phyloP scores from a whole-genome alignment of 768 basidiomycete genomes.

The Mycena olivaceomarginata region DNA sequence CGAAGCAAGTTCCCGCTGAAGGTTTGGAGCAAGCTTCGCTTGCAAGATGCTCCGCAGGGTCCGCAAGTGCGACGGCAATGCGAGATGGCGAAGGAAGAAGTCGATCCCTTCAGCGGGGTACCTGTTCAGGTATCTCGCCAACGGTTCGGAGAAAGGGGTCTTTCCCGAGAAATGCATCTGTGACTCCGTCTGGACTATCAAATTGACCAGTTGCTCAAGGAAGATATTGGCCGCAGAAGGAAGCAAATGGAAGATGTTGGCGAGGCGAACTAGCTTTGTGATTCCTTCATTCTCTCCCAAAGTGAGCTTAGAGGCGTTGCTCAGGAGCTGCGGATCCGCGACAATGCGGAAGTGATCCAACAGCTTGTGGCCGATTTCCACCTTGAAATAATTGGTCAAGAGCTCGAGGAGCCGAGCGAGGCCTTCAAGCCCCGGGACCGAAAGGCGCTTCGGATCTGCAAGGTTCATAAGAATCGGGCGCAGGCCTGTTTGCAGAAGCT shows the following conservation, averaged over 20 bases:
- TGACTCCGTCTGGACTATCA: constrained; percentile 94
- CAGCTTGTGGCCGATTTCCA: constrained; percentile 98
- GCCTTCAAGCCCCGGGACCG: constrained; percentile 94
- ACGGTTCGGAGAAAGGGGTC: constrained; percentile 95
- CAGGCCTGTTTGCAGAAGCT: constrained; percentile 94
- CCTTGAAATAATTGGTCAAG: constrained; percentile 99
- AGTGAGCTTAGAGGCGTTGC: constrained; percentile 86
- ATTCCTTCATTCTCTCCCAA: constrained; percentile 93
- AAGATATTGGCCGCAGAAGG: constrained; percentile 96
- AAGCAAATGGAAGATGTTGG: constrained; percentile 97
- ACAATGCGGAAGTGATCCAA: constrained; percentile 97
- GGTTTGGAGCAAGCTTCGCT: constrained; percentile 84
- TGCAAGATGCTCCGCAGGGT: constrained; percentile 91
- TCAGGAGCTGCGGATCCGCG: constrained; percentile 91
- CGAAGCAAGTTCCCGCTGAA: constrained; percentile 81
- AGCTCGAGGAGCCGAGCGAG: constrained; percentile 95
- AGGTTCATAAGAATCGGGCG: constrained; percentile 98
- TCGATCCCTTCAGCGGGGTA: constrained; percentile 92
- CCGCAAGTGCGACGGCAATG: constrained; percentile 85
- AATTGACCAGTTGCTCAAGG: constrained; percentile 89
- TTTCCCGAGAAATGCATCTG: constrained; percentile 92
- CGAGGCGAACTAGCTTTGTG: constrained; percentile 93
- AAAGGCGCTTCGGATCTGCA: constrained; percentile 95
- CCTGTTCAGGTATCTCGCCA: constrained; percentile 93
- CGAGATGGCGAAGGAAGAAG: constrained; percentile 89